Evolutionary conservation across 2,329 filamentous ascomycete genomes (phyloP), one percentile per base, ranked within the genome.

Genomic region (Albophoma yamanashiensis): DNA sequence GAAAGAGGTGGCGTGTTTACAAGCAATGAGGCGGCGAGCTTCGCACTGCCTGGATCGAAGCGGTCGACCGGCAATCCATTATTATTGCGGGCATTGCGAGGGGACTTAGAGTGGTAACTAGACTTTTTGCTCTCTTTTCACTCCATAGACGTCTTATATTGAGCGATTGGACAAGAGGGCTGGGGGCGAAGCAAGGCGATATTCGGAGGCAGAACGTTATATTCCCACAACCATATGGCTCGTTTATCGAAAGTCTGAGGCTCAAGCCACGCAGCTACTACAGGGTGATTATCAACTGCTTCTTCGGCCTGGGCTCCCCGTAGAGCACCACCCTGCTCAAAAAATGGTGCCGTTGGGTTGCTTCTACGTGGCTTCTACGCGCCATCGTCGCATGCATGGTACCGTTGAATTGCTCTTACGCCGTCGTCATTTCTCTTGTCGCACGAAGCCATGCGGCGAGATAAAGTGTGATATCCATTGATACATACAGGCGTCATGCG

Each of bases 401-500:
- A 5, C 27, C 27, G 27, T 31, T 31, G 27, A 31, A 31, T 15
- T 52, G 27, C 17, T 31, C 17, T 20, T 5, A 42, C 40, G 25
- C 20, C 27, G 27, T 17, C 20, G 27, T 17, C 25, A 5, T 15
- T 0, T 31, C 25, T 8, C 25, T 20, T 11, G 17, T 31, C 15
- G 27, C 17, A 31, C 6, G 27, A 20, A 31, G 31, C 8, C 8
- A 31, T 31, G 3, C 5, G 11, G 47, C 34, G 27, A 52, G n/a
- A 20, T 34, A 12, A 43, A 56, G 50, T 42, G 11, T 55, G 38
- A 47, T 50, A 57, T 55, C 50, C 40, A 45, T 60, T 62, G 56
- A 60, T 64, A 63, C 59, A 63, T 62, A 60, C 59, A 62, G 55
- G 55, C 58, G 58, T 61, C 59, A 59, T 60, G 40, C 20, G 25